Conservation (phyloP, 2,329 filamentous ascomycete genomes). For the Elsinoe arachidis region DNA sequence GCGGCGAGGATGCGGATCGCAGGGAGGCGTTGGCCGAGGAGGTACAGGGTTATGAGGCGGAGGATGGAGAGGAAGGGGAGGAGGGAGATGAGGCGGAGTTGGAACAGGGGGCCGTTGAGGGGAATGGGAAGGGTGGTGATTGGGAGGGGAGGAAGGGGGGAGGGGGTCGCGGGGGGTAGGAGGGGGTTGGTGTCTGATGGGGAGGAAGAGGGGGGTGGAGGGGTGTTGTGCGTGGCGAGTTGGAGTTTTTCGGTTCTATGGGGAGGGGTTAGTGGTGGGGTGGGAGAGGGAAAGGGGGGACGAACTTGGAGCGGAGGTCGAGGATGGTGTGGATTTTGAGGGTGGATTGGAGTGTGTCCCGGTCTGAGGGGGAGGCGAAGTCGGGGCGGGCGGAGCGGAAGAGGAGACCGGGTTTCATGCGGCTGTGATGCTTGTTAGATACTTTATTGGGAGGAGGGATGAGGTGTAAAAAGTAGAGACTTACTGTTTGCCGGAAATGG, state of each 20-base stretch:
- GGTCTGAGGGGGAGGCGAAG: constrained; percentile 59
- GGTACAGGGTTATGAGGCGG: constrained; percentile 54
- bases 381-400: constrained; percentile 63
- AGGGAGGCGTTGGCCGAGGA: constrained; percentile 57
- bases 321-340: constrained; percentile 63
- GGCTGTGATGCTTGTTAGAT: constrained; percentile 23
- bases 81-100: constrained; percentile 57
- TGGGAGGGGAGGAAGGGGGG: constrained; percentile 10
- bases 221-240: constrained; percentile 46
- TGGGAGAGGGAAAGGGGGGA: constrained; percentile 18
- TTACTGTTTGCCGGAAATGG: constrained; percentile 48
- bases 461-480: constrained; percentile 14
- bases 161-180: constrained; percentile 52
- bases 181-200: constrained; percentile 46
- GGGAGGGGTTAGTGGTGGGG: background rate
- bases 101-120: constrained; percentile 65
- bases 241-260: constrained; percentile 62
- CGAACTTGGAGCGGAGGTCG: constrained; percentile 67
- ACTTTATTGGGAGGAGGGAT: background rate
- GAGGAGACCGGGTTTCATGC: constrained; percentile 27
- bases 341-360: constrained; percentile 47
- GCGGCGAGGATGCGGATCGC: constrained; percentile 62
- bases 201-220: constrained; percentile 40
- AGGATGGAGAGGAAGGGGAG: constrained; percentile 59
- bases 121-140: constrained; percentile 55